These are phyloP conservation scores for Xylaria grammica DNA, from an alignment of 495 filamentous ascomycete genomes.

Conservation along the genomic window DNA sequence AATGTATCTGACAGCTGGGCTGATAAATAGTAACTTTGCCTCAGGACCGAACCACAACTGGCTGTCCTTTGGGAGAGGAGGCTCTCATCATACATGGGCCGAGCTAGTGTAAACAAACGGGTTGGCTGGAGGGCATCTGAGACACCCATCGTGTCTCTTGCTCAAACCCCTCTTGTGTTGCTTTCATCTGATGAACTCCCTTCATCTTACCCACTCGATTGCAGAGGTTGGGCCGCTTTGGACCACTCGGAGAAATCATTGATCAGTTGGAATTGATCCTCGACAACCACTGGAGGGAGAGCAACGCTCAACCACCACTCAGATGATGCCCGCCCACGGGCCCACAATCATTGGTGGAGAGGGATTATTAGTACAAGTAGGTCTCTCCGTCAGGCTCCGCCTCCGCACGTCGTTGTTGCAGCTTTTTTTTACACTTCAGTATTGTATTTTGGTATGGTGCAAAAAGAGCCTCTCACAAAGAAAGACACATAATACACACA, in stretches of 20 bases:
- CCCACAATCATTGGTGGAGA: constrained; percentile 9
- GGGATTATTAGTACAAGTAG: constrained; percentile 1
- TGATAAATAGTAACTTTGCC: too few species aligned
- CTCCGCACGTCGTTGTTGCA: background rate
- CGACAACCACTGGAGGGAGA: constrained; percentile 12
- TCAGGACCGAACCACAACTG: too few species aligned
- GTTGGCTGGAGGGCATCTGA: background rate
- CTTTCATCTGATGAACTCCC: constrained; percentile 12
- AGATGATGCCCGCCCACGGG: background rate
- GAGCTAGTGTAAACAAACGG: too few species aligned
- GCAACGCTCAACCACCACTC: background rate
- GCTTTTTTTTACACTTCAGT: background rate
- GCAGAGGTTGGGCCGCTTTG: constrained; percentile 5
- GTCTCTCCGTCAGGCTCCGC: constrained; percentile 2
- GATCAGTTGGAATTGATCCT: constrained; percentile 13
- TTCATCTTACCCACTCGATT: constrained; percentile 16
- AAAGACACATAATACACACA: background rate
- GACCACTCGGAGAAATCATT: constrained; percentile 25
- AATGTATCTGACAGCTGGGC: background rate
- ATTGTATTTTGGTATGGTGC: background rate
- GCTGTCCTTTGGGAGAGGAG: too few species aligned
- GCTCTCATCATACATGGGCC: too few species aligned
- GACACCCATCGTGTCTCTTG: background rate
- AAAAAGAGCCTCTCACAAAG: background rate
- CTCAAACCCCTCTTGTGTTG: background rate